Percentiles rank a stretch among this genome's conserved stretches.
phyloP scores from a whole-genome alignment of 352 stramenopile genomes.

The Phytophthora sp. region DNA sequence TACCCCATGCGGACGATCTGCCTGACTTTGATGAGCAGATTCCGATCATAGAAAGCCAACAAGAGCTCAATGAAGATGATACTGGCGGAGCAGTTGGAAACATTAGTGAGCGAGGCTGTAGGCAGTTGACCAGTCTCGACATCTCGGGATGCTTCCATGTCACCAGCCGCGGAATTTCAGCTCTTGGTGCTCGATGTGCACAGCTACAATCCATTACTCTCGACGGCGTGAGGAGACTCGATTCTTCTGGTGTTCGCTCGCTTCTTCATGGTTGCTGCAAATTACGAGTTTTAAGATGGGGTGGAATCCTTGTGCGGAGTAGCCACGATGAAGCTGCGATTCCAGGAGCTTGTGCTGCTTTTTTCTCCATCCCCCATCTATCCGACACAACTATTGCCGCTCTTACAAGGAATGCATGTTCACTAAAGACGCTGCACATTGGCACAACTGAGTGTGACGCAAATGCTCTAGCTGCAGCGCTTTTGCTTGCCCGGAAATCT shows the following conservation, averaged over 20 bases:
- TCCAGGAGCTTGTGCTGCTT: conserved; percentile 33
- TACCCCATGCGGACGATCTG: conserved; percentile 3
- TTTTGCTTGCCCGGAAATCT: conserved; percentile 19
- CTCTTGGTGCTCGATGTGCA: conserved; percentile 42
- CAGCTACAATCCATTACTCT: conserved; percentile 55
- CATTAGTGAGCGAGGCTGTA: conserved; percentile 39
- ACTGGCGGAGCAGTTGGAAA: conserved; percentile 12
- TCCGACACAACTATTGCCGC: conserved; percentile 32
- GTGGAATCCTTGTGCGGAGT: conserved; percentile 65
- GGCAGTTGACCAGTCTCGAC: conserved; percentile 51
- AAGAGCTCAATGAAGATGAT: conserved; percentile 5
- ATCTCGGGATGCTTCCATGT: conserved; percentile 73
- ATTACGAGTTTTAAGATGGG: conserved; percentile 53
- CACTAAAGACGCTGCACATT: conserved; percentile 56
- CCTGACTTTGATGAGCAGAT: not conserved
- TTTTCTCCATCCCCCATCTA: conserved; percentile 74
- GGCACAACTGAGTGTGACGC: conserved; percentile 64
- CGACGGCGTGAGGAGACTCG: conserved; percentile 64
- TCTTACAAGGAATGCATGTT: conserved; percentile 22
- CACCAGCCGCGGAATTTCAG: conserved; percentile 50
- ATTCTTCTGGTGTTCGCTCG: conserved; percentile 23
- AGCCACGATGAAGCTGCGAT: conserved; percentile 16
- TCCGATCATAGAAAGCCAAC: not conserved
- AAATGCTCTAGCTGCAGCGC: conserved; percentile 39
- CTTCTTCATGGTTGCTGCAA: conserved; percentile 44